phyloP scores from a whole-genome alignment of 78 protist species.

The Dictyostelium capitatum region DNA sequence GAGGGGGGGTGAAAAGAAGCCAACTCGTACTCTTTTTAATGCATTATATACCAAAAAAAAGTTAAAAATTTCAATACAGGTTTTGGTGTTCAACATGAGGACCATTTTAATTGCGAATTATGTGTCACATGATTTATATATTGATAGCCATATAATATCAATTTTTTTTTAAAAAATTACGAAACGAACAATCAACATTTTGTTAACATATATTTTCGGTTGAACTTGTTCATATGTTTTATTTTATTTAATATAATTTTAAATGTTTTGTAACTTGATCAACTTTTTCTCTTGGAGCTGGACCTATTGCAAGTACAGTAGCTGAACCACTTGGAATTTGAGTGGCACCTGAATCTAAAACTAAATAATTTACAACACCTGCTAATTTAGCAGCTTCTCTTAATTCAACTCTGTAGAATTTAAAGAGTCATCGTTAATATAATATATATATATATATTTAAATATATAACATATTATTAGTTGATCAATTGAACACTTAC shows the following conservation, averaged over 20 bases:
- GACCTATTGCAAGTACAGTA: slow-evolving; percentile 93
- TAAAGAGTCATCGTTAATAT: neutral
- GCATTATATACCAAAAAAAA: slow-evolving; percentile 45
- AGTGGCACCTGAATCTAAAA: slow-evolving; percentile 93
- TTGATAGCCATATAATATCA: no score
- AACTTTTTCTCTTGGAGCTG: slow-evolving; percentile 37
- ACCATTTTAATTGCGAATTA: no score
- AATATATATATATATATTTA: neutral
- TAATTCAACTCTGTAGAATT: slow-evolving; percentile 20
- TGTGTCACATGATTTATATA: no score
- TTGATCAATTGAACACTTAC: neutral
- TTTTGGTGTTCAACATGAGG: slow-evolving; percentile 78
- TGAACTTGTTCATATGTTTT: no score
- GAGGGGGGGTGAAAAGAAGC: slow-evolving; percentile 38
- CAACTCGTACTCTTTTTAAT: slow-evolving; percentile 47
- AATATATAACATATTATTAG: no score
- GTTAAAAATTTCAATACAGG: slow-evolving; percentile 88
- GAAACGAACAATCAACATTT: no score
- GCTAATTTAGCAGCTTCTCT: slow-evolving; percentile 48
- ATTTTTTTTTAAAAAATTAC: no score
- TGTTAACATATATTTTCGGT: no score
- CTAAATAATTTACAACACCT: slow-evolving; percentile 72
- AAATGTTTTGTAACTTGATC: slow-evolving; percentile 4
- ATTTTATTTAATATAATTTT: slow-evolving; percentile 18
- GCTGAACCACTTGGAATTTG: slow-evolving; percentile 88